These are phyloP conservation scores for Fusarium torreyae DNA, from an alignment of 2,329 filamentous ascomycete genomes.

Conservation along the genomic window DNA sequence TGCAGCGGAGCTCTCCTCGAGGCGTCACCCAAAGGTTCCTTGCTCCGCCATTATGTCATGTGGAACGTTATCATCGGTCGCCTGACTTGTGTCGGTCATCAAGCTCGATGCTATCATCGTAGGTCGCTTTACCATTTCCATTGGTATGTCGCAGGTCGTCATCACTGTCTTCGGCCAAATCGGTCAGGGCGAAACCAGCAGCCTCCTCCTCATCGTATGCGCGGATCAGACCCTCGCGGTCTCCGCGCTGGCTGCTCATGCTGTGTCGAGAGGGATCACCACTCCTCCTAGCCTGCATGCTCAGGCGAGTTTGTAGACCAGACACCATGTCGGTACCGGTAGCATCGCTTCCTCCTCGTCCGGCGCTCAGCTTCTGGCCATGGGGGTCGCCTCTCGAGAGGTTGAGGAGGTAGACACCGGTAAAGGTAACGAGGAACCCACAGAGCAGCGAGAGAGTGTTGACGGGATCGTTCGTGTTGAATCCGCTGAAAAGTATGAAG, in stretches of 20 bases:
- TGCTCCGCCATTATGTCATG: conserved; percentile 43
- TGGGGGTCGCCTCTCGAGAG: conserved; percentile 94
- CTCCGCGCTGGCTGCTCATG: conserved; percentile 75
- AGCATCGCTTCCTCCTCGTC: conserved; percentile 77
- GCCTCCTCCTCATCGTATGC: conserved; percentile 89
- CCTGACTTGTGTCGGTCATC: conserved; percentile 64
- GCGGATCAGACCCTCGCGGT: conserved; percentile 87
- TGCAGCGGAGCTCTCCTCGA: conserved; percentile 16
- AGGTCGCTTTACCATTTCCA: conserved; percentile 60
- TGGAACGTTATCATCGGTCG: conserved; percentile 50
- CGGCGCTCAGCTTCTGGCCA: conserved; percentile 76
- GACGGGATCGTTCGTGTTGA: conserved; percentile 93
- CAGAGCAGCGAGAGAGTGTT: conserved; percentile 94
- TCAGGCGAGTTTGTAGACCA: conserved; percentile 88
- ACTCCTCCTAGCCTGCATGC: conserved; percentile 91
- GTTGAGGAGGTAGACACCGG: conserved; percentile 95
- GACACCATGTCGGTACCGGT: conserved; percentile 94
- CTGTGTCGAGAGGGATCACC: conserved; percentile 75
- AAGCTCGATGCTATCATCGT: conserved; percentile 64
- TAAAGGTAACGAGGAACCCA: conserved; percentile 95
- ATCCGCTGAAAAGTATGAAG: conserved; percentile 95
- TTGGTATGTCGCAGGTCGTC: conserved; percentile 66
- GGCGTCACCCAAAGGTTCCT: conserved; percentile 8
- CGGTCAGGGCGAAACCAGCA: conserved; percentile 80
- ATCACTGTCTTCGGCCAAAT: conserved; percentile 84